Evolutionary conservation across 2,329 filamentous ascomycete genomes (phyloP), one percentile per base, ranked within the genome.

Genomic region (Balansia obtecta): DNA sequence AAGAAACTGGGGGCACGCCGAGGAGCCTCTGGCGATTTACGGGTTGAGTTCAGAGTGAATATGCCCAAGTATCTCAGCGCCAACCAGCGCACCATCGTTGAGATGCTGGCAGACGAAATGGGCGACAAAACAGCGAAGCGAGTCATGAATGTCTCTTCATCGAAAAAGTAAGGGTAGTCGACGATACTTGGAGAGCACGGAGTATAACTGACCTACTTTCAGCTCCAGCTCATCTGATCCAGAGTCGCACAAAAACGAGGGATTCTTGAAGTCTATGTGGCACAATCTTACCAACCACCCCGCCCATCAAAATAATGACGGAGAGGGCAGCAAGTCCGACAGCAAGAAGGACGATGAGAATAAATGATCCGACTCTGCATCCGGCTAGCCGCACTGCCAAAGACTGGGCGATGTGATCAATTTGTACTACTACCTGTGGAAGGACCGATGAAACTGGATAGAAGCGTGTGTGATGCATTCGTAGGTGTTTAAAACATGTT

Each of bases 61-160:
- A 95, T 97, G 88, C 93, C 93, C 44, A 97, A 95, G 70, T 96
- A 91, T 61, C 75, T 98, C 56, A 88, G 79, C 50, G 79, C 85
- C 44, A 97, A 95, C 70, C 90, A 98, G 72, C 79, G 93, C 49
- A 94, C 88, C 1, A 86, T 98, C 52, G 71, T 95, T 43, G 93
- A 98, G 71, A 91, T 97, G 80, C 79, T 98, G 56, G 93, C 93
- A 7, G 90, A 98, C 60, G 93, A 98, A 71, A 85, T 98, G 82
- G 84, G 80, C 39, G 93, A 98, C 68, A 89, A 90, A 72, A 88
- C 80, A 30, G 93, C 93, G 34, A 93, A 88, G 71, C 79, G 93
- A 44, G 80, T 95, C 51, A 97, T 98, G 89, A 91, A 94, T 62
- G 72, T 95, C 51, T 63, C 63, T 32, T 59, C 60, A 20, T 51